These are phyloP conservation scores for Rhynchosporium agropyri DNA, from an alignment of 2,329 filamentous ascomycete genomes.

Conservation along the genomic window DNA sequence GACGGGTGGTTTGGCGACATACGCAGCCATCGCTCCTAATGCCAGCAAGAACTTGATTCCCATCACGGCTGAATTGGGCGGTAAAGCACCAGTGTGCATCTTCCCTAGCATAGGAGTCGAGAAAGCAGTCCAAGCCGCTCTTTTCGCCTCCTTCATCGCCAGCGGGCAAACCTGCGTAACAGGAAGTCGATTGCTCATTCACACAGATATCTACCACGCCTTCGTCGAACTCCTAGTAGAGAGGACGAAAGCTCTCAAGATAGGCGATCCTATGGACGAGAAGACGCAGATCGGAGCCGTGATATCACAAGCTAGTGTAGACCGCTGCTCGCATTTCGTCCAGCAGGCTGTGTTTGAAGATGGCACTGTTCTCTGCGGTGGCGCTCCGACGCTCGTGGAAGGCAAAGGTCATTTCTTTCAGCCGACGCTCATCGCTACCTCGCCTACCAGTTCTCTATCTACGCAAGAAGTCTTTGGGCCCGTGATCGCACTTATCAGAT, in stretches of 20 bases:
- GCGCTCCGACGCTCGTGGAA: slow-evolving; percentile 50
- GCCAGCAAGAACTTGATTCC: slow-evolving; percentile 64
- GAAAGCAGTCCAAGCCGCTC: slow-evolving; percentile 58
- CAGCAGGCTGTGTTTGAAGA: slow-evolving; percentile 40
- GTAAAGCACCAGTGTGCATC: slow-evolving; percentile 66
- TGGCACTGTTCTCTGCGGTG: slow-evolving; percentile 50
- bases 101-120: slow-evolving; percentile 65
- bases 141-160: slow-evolving; percentile 52
- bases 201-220: slow-evolving; percentile 45
- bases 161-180: slow-evolving; percentile 60
- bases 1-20: slow-evolving; percentile 67
- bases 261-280: slow-evolving; percentile 57
- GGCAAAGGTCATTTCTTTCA: slow-evolving; percentile 76
- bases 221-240: slow-evolving; percentile 45
- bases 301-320: slow-evolving; percentile 67
- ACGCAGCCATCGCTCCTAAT: slow-evolving; percentile 62
- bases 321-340: slow-evolving; percentile 48
- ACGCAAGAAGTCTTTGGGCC: slow-evolving; percentile 93
- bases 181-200: slow-evolving; percentile 56
- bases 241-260: slow-evolving; percentile 51
- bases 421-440: slow-evolving; percentile 77
- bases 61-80: slow-evolving; percentile 71
- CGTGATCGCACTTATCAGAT: slow-evolving; percentile 83
- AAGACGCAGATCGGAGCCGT: slow-evolving; percentile 58
- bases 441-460: slow-evolving; percentile 84